phyloP scores from a whole-genome alignment of 2,329 filamentous ascomycete species.

The Rhynchosporium graminicola region DNA sequence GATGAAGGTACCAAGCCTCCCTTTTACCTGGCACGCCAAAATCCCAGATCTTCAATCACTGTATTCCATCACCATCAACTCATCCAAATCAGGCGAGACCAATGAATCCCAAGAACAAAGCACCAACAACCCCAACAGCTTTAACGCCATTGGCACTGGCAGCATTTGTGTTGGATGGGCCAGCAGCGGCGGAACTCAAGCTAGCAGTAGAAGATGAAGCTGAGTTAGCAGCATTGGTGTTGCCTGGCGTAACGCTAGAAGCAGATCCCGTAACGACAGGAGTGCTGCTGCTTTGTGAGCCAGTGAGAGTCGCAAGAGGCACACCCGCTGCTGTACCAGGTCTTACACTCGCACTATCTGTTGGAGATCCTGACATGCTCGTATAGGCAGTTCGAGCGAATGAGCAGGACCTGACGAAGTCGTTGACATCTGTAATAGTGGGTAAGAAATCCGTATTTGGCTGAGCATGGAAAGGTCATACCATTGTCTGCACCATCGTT shows the following conservation, averaged over 20 bases:
- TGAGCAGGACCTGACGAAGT: slow-evolving; percentile 17
- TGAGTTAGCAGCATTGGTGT: neutral
- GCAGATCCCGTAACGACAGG: slow-evolving; percentile 4
- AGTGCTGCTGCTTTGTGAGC: neutral
- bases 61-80: neutral
- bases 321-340: neutral
- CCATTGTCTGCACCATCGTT: slow-evolving; percentile 15
- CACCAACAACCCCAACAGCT: neutral
- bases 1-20: neutral
- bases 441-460: neutral
- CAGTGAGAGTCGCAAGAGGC: neutral
- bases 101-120: slow-evolving; percentile 1
- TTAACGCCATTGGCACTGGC: slow-evolving; percentile 7
- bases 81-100: neutral
- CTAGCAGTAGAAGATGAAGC: slow-evolving; percentile 1
- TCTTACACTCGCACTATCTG: neutral
- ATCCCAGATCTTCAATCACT: no score
- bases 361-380: slow-evolving; percentile 7
- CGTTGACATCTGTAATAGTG: slow-evolving; percentile 12
- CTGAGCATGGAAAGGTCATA: neutral
- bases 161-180: neutral
- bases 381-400: slow-evolving; percentile 8
- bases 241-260: neutral
- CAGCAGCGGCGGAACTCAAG: slow-evolving; percentile 3
- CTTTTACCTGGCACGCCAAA: neutral